A percentile compares a stretch with the other conserved stretches of the same genome.
Evolutionary conservation across 371 early-diverging fungal genomes (phyloP).

Genomic region (Mortierella polycephala): DNA sequence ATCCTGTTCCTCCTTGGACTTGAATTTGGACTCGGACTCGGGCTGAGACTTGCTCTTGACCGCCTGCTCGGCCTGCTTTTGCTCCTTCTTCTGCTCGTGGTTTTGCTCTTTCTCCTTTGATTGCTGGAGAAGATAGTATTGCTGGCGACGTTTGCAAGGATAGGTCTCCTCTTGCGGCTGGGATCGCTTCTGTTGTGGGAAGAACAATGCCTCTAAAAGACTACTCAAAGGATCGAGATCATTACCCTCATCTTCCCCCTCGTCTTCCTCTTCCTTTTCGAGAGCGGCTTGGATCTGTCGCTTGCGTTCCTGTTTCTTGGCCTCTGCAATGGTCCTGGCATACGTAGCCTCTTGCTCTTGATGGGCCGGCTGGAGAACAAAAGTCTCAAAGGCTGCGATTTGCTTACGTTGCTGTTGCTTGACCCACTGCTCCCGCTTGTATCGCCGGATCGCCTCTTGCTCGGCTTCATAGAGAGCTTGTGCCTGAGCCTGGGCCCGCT

Average conservation of each 20-base stretch:
- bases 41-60: too few relatives aligned
- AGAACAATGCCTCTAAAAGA: slow-evolving; percentile 32
- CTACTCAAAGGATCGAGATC: slow-evolving; percentile 14
- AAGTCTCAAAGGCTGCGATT: slow-evolving; percentile 13
- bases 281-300: slow-evolving; percentile 5
- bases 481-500: slow-evolving; percentile 10
- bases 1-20: too few relatives aligned
- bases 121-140: not conserved
- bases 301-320: slow-evolving; percentile 13
- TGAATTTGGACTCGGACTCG: too few relatives aligned
- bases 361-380: slow-evolving; percentile 9
- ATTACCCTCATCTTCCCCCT: not conserved
- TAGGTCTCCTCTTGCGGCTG: slow-evolving; percentile 25
- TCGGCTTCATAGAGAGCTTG: slow-evolving; percentile 21
- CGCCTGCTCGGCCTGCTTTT: not conserved
- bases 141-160: slow-evolving; percentile 37
- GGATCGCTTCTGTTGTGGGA: slow-evolving; percentile 26
- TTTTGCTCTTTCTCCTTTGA: not conserved
- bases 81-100: slow-evolving; percentile 1
- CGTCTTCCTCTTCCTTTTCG: not conserved
- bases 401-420: slow-evolving; percentile 12
- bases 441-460: slow-evolving; percentile 35
- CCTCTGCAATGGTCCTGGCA: slow-evolving; percentile 10
- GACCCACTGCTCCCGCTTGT: slow-evolving; percentile 11
- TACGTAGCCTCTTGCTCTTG: slow-evolving; percentile 9